Conservation (phyloP, 108 stramenopile species). For the Poteriospumella lacustris region DNA sequence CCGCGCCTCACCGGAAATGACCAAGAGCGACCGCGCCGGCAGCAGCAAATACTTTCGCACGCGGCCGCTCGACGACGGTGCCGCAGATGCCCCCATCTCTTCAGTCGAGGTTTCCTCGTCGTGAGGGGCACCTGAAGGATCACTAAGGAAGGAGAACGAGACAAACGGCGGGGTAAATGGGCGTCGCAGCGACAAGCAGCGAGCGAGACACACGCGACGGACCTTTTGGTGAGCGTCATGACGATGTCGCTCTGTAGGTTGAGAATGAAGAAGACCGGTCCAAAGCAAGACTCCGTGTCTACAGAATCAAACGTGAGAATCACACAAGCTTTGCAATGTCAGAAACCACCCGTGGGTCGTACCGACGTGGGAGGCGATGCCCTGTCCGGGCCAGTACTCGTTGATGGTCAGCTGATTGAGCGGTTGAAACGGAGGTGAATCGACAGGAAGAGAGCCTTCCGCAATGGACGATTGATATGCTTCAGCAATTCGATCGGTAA, state of each 20-base stretch:
- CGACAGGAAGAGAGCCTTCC: neutral
- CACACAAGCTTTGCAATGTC: neutral
- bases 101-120: too few relatives aligned
- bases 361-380: conserved; percentile 28
- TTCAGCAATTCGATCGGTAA: neutral
- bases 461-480: neutral
- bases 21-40: neutral
- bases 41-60: neutral
- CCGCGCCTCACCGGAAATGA: neutral
- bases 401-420: conserved; percentile 20
- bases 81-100: too few relatives aligned
- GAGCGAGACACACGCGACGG: too few relatives aligned
- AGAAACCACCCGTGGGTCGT: neutral
- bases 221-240: conserved; percentile 17
- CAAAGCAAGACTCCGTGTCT: conserved; percentile 29
- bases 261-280: neutral
- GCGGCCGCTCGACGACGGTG: too few relatives aligned
- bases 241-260: neutral
- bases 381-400: conserved; percentile 25
- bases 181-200: too few relatives aligned
- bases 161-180: too few relatives aligned
- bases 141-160: too few relatives aligned
- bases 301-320: neutral
- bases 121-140: too few relatives aligned
- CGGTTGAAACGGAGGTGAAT: neutral